These are phyloP conservation scores for Nakazawaea siamensis DNA, from an alignment of 805 yeast species.

Conservation along the genomic window DNA sequence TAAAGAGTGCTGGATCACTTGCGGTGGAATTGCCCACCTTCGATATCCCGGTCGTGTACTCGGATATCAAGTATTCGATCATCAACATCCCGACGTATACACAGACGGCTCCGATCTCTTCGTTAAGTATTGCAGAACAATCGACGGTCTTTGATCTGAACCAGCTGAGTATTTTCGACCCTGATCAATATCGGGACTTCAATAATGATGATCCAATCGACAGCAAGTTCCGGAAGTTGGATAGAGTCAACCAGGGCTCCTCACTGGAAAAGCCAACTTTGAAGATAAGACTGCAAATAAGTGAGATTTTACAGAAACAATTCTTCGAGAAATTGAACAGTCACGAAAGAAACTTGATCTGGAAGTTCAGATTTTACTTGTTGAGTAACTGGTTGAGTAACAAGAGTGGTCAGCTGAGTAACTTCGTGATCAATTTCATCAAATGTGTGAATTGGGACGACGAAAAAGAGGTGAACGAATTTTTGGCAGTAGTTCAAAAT, in stretches of 20 bases:
- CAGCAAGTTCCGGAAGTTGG: constrained; percentile 73
- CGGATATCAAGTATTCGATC: constrained; percentile 42
- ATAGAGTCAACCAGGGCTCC: constrained; percentile 73
- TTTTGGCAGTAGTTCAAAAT: constrained; percentile 35
- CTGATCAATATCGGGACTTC: constrained; percentile 40
- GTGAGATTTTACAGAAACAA: constrained; percentile 63
- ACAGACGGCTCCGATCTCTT: constrained; percentile 2
- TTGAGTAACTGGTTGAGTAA: constrained; percentile 39
- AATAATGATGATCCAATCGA: constrained; percentile 75
- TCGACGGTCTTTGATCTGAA: constrained; percentile 11
- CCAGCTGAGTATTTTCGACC: constrained; percentile 49
- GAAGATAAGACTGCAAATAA: constrained; percentile 65
- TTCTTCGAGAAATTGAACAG: constrained; percentile 77
- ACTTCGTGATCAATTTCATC: constrained; percentile 51
- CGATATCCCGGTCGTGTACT: constrained; percentile 64
- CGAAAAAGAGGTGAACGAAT: constrained; percentile 71
- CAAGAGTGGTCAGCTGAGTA: constrained; percentile 23
- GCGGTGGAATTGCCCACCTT: no score
- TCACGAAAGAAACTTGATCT: constrained; percentile 76
- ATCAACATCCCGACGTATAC: constrained; percentile 17
- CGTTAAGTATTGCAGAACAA: constrained; percentile 11
- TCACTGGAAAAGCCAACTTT: constrained; percentile 86
- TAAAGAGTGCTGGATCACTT: not conserved
- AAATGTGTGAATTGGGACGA: constrained; percentile 88
- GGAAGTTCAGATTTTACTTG: constrained; percentile 85